A percentile compares a stretch with the other conserved stretches of the same genome.
phyloP scores from a whole-genome alignment of 352 stramenopile genomes.

The Pythium pyrilobum region DNA sequence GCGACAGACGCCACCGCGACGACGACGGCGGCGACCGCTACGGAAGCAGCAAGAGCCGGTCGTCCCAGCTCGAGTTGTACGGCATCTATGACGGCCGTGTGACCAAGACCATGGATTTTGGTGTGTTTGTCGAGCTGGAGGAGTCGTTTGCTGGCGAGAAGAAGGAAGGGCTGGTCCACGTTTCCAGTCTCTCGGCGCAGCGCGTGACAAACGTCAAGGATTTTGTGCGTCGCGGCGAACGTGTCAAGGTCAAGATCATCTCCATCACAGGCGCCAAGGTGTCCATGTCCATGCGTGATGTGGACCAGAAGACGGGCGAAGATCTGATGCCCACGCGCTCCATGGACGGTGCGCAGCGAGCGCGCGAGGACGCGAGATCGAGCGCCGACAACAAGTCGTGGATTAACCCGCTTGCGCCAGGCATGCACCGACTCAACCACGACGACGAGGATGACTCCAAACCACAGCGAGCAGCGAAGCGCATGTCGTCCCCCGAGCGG shows the following conservation, averaged over 20 bases:
- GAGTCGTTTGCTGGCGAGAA: slow-evolving; percentile 41
- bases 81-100: slow-evolving; percentile 94
- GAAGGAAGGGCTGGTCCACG: slow-evolving; percentile 94
- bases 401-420: slow-evolving; percentile 83
- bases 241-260: slow-evolving; percentile 97
- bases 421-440: slow-evolving; percentile 59
- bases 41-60: slow-evolving; percentile 12
- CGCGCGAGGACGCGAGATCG: slow-evolving; percentile 38
- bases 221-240: slow-evolving; percentile 82
- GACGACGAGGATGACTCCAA: slow-evolving; percentile 69
- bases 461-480: slow-evolving; percentile 69
- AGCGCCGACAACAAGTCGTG: slow-evolving; percentile 59
- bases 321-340: slow-evolving; percentile 94
- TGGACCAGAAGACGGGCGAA: slow-evolving; percentile 93
- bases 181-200: slow-evolving; percentile 88
- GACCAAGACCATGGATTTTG: slow-evolving; percentile 96
- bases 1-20: slow-evolving; percentile 11
- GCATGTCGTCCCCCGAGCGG: slow-evolving; percentile 94
- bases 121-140: slow-evolving; percentile 94
- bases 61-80: slow-evolving; percentile 78
- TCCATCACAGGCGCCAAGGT: slow-evolving; percentile 88
- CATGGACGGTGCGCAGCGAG: slow-evolving; percentile 44
- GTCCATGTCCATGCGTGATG: slow-evolving; percentile 96
- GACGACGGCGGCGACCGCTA: slow-evolving; percentile 6
- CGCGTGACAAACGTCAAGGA: slow-evolving; percentile 87